Evolutionary conservation across 2,329 filamentous ascomycete genomes (phyloP).

Genomic region (Cladophialophora immunda): DNA sequence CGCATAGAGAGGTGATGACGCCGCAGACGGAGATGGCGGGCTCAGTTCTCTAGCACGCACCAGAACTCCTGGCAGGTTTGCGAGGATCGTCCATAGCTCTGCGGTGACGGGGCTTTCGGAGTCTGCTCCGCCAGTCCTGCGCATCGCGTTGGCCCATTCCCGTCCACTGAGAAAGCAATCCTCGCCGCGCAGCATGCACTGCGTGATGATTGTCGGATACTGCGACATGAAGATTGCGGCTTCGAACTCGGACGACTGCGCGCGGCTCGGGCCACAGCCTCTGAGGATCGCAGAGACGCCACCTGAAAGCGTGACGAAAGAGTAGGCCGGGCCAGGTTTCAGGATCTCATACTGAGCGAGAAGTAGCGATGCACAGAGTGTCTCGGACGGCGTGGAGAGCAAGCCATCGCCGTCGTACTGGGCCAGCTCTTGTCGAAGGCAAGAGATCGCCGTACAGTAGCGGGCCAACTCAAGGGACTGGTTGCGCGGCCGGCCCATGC

Average conservation of each 20-base stretch:
- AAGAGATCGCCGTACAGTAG: constrained; percentile 13
- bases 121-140: background rate
- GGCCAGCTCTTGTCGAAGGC: constrained; percentile 14
- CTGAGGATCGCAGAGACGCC: constrained; percentile 20
- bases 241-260: constrained; percentile 17
- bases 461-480: constrained; percentile 13
- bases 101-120: background rate
- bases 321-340: constrained; percentile 7
- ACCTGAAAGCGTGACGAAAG: constrained; percentile 17
- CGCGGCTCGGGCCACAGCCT: constrained; percentile 12
- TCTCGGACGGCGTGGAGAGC: constrained; percentile 16
- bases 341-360: constrained; percentile 19
- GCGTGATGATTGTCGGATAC: constrained; percentile 20
- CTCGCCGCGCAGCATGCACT: constrained; percentile 13
- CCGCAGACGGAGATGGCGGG: background rate
- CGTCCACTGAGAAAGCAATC: constrained; percentile 16
- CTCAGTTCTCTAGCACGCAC: background rate
- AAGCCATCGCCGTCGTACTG: background rate
- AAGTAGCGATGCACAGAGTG: constrained; percentile 19
- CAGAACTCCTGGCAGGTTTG: constrained; percentile 1
- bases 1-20: constrained; percentile 5
- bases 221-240: constrained; percentile 15
- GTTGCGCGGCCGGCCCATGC: constrained; percentile 1
- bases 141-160: constrained; percentile 14
- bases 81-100: constrained; percentile 10